Percentiles rank a stretch among this genome's conserved stretches.
These are phyloP conservation scores for Solanum hybrid DNA, from an alignment of 305 asterid genomes.

Conservation along the genomic window DNA sequence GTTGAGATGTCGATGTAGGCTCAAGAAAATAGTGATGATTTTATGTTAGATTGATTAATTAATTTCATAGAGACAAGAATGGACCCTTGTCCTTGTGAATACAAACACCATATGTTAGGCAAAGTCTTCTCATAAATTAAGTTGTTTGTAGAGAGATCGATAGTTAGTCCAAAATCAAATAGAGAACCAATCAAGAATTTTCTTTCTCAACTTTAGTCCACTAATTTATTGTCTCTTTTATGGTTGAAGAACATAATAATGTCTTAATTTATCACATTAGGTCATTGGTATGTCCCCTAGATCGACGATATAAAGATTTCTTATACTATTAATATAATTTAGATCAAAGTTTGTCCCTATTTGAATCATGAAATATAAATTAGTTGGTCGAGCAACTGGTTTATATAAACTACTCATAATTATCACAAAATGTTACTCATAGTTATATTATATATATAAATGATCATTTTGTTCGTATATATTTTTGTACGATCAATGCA, in stretches of 20 bases:
- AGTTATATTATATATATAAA: neutral
- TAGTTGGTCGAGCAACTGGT: neutral
- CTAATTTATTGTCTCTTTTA: neutral
- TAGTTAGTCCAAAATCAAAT: neutral
- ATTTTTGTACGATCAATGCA: neutral
- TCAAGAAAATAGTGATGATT: neutral
- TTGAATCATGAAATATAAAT: neutral
- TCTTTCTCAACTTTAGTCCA: neutral
- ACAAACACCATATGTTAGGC: neutral
- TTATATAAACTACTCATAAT: neutral
- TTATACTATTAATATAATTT: neutral
- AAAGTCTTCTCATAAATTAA: neutral
- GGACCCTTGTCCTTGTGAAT: neutral
- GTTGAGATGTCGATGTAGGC: neutral
- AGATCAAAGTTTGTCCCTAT: neutral
- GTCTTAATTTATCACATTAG: neutral
- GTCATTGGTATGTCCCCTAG: neutral
- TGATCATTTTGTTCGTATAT: neutral
- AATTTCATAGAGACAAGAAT: neutral
- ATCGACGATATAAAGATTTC: neutral
- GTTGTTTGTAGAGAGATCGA: neutral
- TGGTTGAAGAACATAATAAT: neutral
- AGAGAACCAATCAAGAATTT: neutral
- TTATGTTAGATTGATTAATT: neutral
- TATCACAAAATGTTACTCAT: neutral